These are phyloP conservation scores for Curvularia verruculosa DNA, from an alignment of 2,329 filamentous ascomycete genomes.

Conservation along the genomic window DNA sequence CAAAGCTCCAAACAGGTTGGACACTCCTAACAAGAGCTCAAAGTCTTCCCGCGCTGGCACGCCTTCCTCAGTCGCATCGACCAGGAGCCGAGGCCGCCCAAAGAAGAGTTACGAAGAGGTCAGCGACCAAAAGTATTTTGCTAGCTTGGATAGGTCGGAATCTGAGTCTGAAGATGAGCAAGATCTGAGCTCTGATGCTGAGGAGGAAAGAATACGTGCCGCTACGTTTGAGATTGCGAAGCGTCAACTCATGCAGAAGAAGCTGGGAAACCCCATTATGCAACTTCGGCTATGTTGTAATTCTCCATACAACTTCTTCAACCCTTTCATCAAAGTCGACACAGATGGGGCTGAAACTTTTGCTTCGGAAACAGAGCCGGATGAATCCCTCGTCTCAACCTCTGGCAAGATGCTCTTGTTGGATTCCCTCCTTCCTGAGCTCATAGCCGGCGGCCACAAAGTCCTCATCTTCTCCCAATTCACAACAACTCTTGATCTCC, in stretches of 20 bases:
- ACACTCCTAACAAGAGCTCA: conserved; percentile 69
- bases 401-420: conserved; percentile 97
- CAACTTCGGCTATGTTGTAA: conserved; percentile 93
- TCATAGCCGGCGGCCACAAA: conserved; percentile 81
- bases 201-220: conserved; percentile 68
- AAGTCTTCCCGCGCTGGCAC: conserved; percentile 79
- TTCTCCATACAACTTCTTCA: conserved; percentile 95
- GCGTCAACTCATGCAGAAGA: conserved; percentile 87
- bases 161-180: conserved; percentile 49
- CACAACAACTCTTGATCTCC: conserved; percentile 88
- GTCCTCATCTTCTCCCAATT: conserved; percentile 97
- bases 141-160: conserved; percentile 68
- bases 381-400: conserved; percentile 82
- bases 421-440: conserved; percentile 77
- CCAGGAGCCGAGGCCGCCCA: conserved; percentile 60
- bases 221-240: conserved; percentile 79
- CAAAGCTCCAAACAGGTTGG: conserved; percentile 55
- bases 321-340: conserved; percentile 69
- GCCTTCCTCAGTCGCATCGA: conserved; percentile 62
- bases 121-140: conserved; percentile 84
- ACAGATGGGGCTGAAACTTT: conserved; percentile 55
- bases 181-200: conserved; percentile 54
- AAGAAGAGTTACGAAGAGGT: conserved; percentile 70
- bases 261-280: conserved; percentile 89
- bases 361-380: conserved; percentile 60